Percentiles rank a stretch among this genome's conserved stretches.
These are phyloP conservation scores for Lunularia cruciata DNA, from an alignment of 225 moss, liverwort and hornwort genomes.

Conservation along the genomic window DNA sequence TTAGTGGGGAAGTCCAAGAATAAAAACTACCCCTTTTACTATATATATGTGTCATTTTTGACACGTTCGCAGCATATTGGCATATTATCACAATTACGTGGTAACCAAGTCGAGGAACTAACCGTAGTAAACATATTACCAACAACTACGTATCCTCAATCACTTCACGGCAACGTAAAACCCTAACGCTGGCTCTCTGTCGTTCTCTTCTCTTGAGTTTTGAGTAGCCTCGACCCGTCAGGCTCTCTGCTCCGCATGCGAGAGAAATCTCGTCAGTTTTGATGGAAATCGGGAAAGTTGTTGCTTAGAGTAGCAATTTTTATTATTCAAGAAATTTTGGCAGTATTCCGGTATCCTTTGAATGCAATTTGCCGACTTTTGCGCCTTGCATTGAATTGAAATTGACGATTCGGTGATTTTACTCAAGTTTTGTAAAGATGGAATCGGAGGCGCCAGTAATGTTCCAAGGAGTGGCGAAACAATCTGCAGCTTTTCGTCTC, in stretches of 20 bases:
- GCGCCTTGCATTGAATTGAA: too few species aligned
- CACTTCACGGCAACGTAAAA: too few species aligned
- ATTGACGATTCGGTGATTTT: not conserved
- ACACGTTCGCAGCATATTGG: too few species aligned
- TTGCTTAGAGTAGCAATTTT: not conserved
- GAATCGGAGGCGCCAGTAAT: conserved; percentile 39
- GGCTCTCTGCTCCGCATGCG: conserved; percentile 8
- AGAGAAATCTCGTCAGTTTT: not conserved
- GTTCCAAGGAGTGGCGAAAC: conserved; percentile 81
- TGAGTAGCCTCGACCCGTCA: conserved; percentile 9
- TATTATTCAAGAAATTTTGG: too few species aligned
- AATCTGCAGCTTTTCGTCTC: conserved; percentile 78
- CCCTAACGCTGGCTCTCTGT: conserved; percentile 4
- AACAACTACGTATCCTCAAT: too few species aligned
- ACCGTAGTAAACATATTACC: too few species aligned
- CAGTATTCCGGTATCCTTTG: not conserved
- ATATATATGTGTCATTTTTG: too few species aligned
- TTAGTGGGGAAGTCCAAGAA: too few species aligned
- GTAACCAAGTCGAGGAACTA: too few species aligned
- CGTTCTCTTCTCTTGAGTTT: not conserved
- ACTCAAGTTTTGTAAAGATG: conserved; percentile 4
- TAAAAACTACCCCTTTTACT: too few species aligned
- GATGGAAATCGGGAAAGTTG: not conserved
- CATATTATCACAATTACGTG: too few species aligned
- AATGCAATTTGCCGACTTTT: not conserved